A percentile compares a stretch with the other conserved stretches of the same genome.
Evolutionary conservation across 2,329 filamentous ascomycete species (phyloP).

Genomic region (Trichophyton mentagrophytes): DNA sequence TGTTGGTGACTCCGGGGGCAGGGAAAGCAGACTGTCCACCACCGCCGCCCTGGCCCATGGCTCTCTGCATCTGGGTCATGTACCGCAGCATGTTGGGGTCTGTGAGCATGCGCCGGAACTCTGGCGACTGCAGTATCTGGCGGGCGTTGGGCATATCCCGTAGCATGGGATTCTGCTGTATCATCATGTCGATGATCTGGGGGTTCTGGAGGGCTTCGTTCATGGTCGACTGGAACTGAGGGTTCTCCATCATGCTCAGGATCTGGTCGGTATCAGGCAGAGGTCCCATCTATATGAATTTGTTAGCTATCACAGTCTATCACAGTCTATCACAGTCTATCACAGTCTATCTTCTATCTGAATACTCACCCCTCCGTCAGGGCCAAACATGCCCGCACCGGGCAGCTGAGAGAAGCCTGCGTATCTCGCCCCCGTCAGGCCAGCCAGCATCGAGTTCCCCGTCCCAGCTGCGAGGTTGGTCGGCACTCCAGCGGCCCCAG

Average conservation of each 20-base stretch:
- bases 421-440: conserved; percentile 82
- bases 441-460: conserved; percentile 79
- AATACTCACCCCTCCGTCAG: conserved; percentile 74
- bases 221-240: conserved; percentile 72
- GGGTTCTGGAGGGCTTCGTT: conserved; percentile 94
- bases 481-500: conserved; percentile 27
- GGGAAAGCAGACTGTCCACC: conserved; percentile 52
- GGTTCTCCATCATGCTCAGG: conserved; percentile 74
- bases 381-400: conserved; percentile 76
- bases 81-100: conserved; percentile 74
- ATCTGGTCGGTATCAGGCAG: conserved; percentile 71
- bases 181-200: conserved; percentile 87
- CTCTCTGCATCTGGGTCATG: conserved; percentile 68
- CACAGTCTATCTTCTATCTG: neutral
- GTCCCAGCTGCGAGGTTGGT: conserved; percentile 38
- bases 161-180: conserved; percentile 76
- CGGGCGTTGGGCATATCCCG: conserved; percentile 62
- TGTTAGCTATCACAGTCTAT: neutral
- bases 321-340: too few relatives aligned
- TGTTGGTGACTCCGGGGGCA: conserved; percentile 83
- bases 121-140: conserved; percentile 74
- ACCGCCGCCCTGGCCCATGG: conserved; percentile 37
- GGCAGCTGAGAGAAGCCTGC: conserved; percentile 76
- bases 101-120: conserved; percentile 85
- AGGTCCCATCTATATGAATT: conserved; percentile 61